Evolutionary conservation across 148 eudicot species (phyloP).

Genomic region (Salicornia ramosissima): DNA sequence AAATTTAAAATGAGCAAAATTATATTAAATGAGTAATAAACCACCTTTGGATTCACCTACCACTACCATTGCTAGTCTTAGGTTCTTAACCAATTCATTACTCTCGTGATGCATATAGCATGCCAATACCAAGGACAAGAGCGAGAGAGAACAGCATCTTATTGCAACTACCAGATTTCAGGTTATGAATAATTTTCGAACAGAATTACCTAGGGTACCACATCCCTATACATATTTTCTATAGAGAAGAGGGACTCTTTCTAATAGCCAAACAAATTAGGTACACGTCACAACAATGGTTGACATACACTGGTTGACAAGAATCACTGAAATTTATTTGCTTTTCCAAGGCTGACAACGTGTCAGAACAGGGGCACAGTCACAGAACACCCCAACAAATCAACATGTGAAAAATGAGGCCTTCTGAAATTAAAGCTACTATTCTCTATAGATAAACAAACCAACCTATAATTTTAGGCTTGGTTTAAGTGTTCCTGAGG

Average conservation of each 20-base stretch:
- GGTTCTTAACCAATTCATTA: too few species aligned
- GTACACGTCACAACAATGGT: not conserved
- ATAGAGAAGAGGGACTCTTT: not conserved
- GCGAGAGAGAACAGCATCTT: too few species aligned
- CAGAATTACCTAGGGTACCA: too few species aligned
- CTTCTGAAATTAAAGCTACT: not conserved
- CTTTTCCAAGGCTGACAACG: not conserved
- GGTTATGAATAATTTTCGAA: not conserved
- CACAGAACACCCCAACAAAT: not conserved
- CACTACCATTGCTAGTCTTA: too few species aligned
- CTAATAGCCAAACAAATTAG: not conserved
- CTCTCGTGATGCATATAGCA: too few species aligned
- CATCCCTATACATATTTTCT: not conserved
- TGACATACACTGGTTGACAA: not conserved
- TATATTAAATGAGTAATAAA: too few species aligned
- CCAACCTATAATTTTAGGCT: constrained; percentile 9
- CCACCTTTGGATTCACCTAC: too few species aligned
- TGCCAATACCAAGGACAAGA: too few species aligned
- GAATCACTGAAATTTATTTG: not conserved
- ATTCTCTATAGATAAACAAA: constrained; percentile 2
- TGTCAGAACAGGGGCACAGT: not conserved
- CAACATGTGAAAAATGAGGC: not conserved
- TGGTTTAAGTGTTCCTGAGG: not conserved
- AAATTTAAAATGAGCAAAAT: too few species aligned
- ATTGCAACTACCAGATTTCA: not conserved